phyloP scores from a whole-genome alignment of 352 stramenopile genomes.

The Elongisporangium anandrum region DNA sequence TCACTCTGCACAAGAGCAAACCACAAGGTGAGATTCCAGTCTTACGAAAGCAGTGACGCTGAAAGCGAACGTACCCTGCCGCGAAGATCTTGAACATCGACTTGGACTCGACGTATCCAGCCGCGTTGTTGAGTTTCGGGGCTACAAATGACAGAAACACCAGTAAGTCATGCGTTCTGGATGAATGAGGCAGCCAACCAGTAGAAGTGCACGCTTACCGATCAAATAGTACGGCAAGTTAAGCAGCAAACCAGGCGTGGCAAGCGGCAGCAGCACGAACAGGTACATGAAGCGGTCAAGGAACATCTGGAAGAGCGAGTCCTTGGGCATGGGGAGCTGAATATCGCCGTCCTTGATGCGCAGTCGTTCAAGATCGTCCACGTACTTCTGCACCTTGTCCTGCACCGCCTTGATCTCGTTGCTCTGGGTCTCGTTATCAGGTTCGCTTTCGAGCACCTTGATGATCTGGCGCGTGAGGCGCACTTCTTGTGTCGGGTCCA shows the following conservation, averaged over 20 bases:
- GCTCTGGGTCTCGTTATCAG: conserved; percentile 28
- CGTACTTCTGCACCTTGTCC: conserved; percentile 58
- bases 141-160: conserved; percentile 16
- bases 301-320: conserved; percentile 59
- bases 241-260: conserved; percentile 56
- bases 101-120: conserved; percentile 67
- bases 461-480: conserved; percentile 77
- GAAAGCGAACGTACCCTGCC: conserved; percentile 33
- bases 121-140: conserved; percentile 62
- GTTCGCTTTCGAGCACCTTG: conserved; percentile 55
- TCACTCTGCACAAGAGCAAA: conserved; percentile 25
- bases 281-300: conserved; percentile 64
- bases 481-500: conserved; percentile 69
- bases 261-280: conserved; percentile 63
- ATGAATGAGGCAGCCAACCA: neutral
- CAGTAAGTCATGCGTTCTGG: neutral
- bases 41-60: no score
- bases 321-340: conserved; percentile 33
- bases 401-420: conserved; percentile 27
- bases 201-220: conserved; percentile 22
- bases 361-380: conserved; percentile 46
- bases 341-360: conserved; percentile 73
- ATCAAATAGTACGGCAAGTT: conserved; percentile 82
- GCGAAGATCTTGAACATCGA: conserved; percentile 83
- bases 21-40: conserved; percentile 8